Conservation (phyloP, 129 eudicot genomes). For the Logfia minima region DNA sequence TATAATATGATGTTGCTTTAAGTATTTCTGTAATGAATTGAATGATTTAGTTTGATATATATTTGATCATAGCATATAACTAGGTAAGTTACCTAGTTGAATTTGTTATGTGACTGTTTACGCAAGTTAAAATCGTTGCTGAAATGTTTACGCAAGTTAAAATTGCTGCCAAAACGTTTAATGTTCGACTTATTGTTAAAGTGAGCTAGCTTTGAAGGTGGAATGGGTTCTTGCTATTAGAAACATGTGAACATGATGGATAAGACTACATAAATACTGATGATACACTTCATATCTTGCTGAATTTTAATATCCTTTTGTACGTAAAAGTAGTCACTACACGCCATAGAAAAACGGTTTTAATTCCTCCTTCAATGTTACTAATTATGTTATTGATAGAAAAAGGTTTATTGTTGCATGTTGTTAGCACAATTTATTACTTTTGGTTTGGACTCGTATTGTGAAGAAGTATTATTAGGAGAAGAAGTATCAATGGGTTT, state of each 20-base stretch:
- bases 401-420: constrained; percentile 37
- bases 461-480: too few species aligned
- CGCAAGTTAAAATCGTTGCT: neutral
- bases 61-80: too few species aligned
- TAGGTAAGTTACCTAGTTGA: too few species aligned
- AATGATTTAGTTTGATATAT: too few species aligned
- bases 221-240: neutral
- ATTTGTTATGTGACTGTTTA: neutral
- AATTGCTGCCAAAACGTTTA: too few species aligned
- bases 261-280: neutral
- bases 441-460: neutral
- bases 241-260: neutral
- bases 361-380: neutral
- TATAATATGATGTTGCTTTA: too few species aligned
- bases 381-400: neutral
- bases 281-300: neutral
- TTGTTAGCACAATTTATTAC: neutral
- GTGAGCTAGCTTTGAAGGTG: neutral
- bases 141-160: too few species aligned
- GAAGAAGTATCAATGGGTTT: too few species aligned
- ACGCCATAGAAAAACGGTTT: neutral
- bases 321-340: neutral
- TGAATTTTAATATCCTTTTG: neutral
- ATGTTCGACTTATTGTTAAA: neutral
- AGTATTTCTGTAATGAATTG: too few species aligned